Base-by-base conservation (phyloP, 108 stramenopile species). In the Conticribra weissflogii region DNA sequence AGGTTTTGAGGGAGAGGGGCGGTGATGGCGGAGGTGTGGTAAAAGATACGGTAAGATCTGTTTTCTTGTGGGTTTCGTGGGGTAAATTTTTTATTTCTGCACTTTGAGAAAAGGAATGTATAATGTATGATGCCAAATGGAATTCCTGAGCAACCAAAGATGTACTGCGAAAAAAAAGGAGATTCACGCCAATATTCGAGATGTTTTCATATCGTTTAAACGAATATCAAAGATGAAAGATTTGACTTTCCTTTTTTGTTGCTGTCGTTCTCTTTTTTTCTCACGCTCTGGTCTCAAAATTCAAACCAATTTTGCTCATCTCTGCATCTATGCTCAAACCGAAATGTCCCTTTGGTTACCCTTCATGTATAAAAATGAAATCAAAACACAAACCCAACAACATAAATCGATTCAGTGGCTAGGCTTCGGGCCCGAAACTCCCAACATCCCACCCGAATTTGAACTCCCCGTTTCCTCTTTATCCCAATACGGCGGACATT, bases 401-500 rank as follows among this genome's bases (percentile, higher is more conserved):
- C 49, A 59, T 3, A 54, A 52, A n/a, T n/a, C n/a, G n/a, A n/a
- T n/a, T n/a, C 27, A 85, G 83, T 94, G 93, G 93, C 63, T 94
- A 19, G 90, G 88, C 16, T 94, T 81, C 63, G 93, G 93, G 53
- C 93, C 93, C 0, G 90, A 91, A 72, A 83, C 88, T 34, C 82
- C 88, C 49, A 78, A 68, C 53, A 72, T 90, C 25, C 93, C 93
- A 24, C 59, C 71, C 15, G 72, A 74, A 47, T 94, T 89, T 65
- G 63, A 60, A 49, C 48, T 87, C 18, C 86, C 87, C 22, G 89
- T 94, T 1, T 94, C 93, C 24, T 90, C 93, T 17, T 87, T 91
- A 34, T 50, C 63, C 25, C 70, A 74, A 55, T 91, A 94, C 60
- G 93, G 93, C 24, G 93, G 93, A 22, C 93, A 94, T 65, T 84